phyloP scores from a whole-genome alignment of 2,329 filamentous ascomycete genomes.

The Fusarium piperis region DNA sequence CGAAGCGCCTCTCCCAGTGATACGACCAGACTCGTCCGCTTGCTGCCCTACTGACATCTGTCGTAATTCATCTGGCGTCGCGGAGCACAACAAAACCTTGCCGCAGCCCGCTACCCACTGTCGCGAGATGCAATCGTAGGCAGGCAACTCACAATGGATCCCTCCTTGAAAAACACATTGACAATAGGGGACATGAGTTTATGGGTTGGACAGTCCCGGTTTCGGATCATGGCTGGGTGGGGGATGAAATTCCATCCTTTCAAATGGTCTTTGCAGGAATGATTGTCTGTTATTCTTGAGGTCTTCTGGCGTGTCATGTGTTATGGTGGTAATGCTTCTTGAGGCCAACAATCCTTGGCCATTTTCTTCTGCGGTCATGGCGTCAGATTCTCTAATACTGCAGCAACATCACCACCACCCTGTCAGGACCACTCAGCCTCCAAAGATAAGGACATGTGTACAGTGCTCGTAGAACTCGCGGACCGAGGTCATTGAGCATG shows the following conservation, averaged over 20 bases:
- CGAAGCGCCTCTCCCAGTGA: background rate
- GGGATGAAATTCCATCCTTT: background rate
- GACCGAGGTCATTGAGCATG: background rate
- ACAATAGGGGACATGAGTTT: background rate
- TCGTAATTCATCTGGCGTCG: background rate
- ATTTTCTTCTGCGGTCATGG: background rate
- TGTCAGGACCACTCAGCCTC: background rate
- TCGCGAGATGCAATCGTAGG: background rate
- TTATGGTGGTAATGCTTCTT: background rate
- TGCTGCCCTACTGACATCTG: background rate
- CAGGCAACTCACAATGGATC: background rate
- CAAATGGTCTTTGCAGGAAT: background rate
- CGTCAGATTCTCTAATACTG: background rate
- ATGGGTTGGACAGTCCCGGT: background rate
- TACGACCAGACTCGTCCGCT: background rate
- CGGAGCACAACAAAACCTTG: background rate
- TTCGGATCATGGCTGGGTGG: background rate
- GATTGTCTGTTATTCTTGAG: background rate
- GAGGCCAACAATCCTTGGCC: background rate
- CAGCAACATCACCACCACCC: background rate
- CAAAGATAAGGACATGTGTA: background rate
- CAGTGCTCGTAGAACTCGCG: background rate
- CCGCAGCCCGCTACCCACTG: background rate
- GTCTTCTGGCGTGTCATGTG: background rate
- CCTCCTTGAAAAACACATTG: background rate